Evolutionary conservation across 73 alveolate genomes (phyloP).

Genomic region (Stentor coeruleus): DNA sequence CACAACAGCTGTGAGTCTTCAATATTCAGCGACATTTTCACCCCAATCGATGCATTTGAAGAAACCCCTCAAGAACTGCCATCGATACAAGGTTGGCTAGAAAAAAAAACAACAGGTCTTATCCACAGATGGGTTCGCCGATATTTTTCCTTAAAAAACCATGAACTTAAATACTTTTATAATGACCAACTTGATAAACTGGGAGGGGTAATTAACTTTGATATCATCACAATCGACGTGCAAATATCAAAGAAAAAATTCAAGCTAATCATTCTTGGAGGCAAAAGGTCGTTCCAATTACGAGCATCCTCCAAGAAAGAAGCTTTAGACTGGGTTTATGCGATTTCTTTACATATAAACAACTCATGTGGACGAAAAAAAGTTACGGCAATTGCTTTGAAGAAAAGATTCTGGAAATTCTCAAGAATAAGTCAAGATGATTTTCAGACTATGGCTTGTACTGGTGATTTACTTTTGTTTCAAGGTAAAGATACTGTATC

Average conservation of each 20-base stretch:
- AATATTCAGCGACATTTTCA: background rate
- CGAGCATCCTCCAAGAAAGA: background rate
- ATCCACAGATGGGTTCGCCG: constrained; percentile 34
- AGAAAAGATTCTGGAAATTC: constrained; percentile 45
- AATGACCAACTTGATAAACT: constrained; percentile 17
- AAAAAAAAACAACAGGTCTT: constrained; percentile 34
- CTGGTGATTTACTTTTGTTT: constrained; percentile 76
- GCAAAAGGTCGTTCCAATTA: background rate
- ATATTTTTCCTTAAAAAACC: constrained; percentile 32
- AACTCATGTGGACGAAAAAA: background rate
- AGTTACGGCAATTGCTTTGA: background rate
- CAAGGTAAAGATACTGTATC: constrained; percentile 55
- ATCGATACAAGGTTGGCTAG: constrained; percentile 48
- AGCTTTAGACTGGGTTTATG: background rate
- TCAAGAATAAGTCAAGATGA: constrained; percentile 42
- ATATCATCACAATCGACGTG: constrained; percentile 34
- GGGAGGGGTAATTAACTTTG: constrained; percentile 50
- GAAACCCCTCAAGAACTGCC: background rate
- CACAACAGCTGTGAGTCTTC: too few species aligned
- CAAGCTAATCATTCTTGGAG: background rate
- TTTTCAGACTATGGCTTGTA: constrained; percentile 42
- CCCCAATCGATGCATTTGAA: background rate
- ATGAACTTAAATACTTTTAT: constrained; percentile 34
- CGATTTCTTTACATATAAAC: background rate
- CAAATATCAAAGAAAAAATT: constrained; percentile 26